These are phyloP conservation scores for Heracleum sosnowskyi DNA, from an alignment of 129 eudicot species.

Conservation along the genomic window DNA sequence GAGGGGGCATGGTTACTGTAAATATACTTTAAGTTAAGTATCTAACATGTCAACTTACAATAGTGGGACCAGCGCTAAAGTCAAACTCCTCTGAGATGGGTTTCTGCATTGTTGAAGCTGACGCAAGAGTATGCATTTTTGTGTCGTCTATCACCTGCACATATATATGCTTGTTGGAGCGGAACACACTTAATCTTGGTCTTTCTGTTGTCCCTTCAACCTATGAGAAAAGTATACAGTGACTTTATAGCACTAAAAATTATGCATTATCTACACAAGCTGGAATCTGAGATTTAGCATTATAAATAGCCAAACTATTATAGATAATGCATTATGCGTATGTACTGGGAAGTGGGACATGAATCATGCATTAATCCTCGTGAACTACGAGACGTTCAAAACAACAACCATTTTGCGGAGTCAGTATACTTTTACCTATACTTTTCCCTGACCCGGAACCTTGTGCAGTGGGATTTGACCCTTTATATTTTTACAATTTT, in stretches of 20 bases:
- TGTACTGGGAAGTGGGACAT: background rate
- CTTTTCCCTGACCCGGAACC: background rate
- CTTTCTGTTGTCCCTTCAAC: constrained; percentile 95
- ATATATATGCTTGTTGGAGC: constrained; percentile 91
- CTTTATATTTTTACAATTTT: background rate
- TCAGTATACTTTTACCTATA: background rate
- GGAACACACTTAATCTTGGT: constrained; percentile 82
- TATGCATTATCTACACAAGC: too few species aligned
- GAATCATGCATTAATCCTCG: background rate
- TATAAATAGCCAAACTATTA: background rate
- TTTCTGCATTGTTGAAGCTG: constrained; percentile 95
- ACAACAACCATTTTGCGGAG: background rate
- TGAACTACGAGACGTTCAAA: background rate
- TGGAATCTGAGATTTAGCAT: too few species aligned
- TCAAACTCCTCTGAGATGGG: constrained; percentile 69
- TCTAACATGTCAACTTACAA: constrained; percentile 50
- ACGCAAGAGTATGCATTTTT: constrained; percentile 94
- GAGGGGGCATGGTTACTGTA: background rate
- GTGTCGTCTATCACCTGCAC: constrained; percentile 93
- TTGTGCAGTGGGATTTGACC: background rate
- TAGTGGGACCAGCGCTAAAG: constrained; percentile 74
- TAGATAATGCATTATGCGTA: background rate
- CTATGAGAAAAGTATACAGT: constrained; percentile 19
- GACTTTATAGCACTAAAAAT: background rate
- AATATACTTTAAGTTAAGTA: background rate